A percentile compares a stretch with the other conserved stretches of the same genome.
These are phyloP conservation scores for Pseudogymnoascus sp. DNA, from an alignment of 2,329 filamentous ascomycete genomes.

Conservation along the genomic window DNA sequence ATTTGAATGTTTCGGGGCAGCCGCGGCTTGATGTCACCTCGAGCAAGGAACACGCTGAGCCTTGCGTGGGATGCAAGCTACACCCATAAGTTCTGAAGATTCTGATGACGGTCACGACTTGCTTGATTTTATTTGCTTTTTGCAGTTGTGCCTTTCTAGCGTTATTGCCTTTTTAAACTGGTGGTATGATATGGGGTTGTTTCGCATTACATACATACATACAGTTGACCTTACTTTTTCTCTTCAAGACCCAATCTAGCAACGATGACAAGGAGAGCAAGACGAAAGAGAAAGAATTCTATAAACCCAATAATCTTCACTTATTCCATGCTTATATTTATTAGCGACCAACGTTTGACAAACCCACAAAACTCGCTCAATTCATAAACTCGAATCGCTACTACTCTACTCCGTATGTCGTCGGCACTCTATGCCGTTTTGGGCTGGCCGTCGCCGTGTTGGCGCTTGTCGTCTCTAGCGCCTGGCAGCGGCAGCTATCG, in stretches of 20 bases:
- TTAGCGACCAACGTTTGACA: no score
- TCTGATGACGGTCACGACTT: neutral
- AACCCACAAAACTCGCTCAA: no score
- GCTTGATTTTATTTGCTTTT: neutral
- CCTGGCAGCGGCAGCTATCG: neutral
- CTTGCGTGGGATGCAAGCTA: constrained; percentile 6
- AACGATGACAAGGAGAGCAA: neutral
- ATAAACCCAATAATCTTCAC: neutral
- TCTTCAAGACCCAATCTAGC: neutral
- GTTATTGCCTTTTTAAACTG: neutral
- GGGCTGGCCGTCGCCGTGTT: neutral
- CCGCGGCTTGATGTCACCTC: constrained; percentile 24
- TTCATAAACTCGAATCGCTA: neutral
- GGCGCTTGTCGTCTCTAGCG: neutral
- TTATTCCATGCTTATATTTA: neutral
- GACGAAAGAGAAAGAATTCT: neutral
- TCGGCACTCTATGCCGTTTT: neutral
- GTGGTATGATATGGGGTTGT: neutral
- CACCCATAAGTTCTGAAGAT: neutral
- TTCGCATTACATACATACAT: neutral
- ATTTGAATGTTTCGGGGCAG: constrained; percentile 28
- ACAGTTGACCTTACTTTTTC: neutral
- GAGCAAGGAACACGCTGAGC: constrained; percentile 18
- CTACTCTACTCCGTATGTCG: no score
- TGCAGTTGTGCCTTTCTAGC: neutral